Evolutionary conservation across 2,329 filamentous ascomycete genomes (phyloP), one percentile per base, ranked within the genome.

Genomic region (Colletotrichum magnum): DNA sequence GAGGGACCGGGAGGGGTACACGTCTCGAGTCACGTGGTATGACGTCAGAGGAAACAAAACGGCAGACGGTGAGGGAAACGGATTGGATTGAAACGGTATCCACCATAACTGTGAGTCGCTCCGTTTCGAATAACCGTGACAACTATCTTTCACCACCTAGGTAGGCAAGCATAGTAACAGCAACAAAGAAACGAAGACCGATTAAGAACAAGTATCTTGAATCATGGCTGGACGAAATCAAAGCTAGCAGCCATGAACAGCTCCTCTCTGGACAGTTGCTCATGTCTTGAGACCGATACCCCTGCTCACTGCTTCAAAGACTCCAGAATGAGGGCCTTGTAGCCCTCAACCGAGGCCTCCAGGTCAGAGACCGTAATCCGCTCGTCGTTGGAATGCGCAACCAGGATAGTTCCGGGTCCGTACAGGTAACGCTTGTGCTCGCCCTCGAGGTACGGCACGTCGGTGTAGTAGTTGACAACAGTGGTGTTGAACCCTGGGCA

Each of bases 391-490:
- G 92, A 93, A 77, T 98, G 95, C 4, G 95, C 95, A 21, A 97
- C 94, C 45, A 96, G 85, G 70, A 98, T 98, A 69, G 85, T 92
- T 0, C 90, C 90, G 0, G 90, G 90, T 0, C 90, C 90, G 75
- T 92, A 92, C 10, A 92, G 81, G 73, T 92, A 92, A 61, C 86
- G 86, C 13, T 85, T 90, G 72, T 94, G 89, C 60, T 90, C 85
- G 13, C 93, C 90, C 26, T 88, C 80, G 50, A 97, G 80, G 73
- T 94, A 90, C 1, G 94, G 93, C 28, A 98, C 90, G 79, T 98
- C 95, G 0, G 96, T 98, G 10, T 95, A 95, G 76, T 98, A 98
- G 78, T 97, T 98, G 53, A 95, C 93, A 0, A 93, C 90, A 53
- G 92, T 90, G 0, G 88, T 91, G 18, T 96, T 90, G 72, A 98